phyloP scores from a whole-genome alignment of 352 stramenopile genomes.

The Pythium dissimile region DNA sequence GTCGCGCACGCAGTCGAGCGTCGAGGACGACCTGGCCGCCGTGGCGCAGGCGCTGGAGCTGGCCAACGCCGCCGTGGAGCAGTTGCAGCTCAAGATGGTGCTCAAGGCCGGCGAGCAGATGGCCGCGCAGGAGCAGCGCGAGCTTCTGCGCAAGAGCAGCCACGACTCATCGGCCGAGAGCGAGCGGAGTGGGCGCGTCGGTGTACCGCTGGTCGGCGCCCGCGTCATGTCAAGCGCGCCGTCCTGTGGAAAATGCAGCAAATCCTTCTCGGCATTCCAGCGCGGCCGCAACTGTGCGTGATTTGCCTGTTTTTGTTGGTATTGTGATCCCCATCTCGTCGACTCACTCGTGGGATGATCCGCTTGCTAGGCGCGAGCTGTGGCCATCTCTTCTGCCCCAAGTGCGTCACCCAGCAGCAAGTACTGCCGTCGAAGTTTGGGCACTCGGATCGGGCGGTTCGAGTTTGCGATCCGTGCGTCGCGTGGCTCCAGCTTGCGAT shows the following conservation, averaged over 20 bases:
- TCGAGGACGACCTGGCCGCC: constrained; percentile 20
- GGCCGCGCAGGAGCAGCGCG: constrained; percentile 31
- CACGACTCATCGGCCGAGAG: constrained; percentile 7
- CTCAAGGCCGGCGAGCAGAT: constrained; percentile 46
- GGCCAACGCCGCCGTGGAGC: constrained; percentile 50
- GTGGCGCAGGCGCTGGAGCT: constrained; percentile 47
- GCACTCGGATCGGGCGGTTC: constrained; percentile 40
- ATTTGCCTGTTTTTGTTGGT: too few species aligned
- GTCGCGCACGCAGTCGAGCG: constrained; percentile 5
- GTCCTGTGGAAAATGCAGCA: constrained; percentile 47
- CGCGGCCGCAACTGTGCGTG: constrained; percentile 52
- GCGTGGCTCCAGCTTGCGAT: constrained; percentile 68
- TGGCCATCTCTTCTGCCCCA: constrained; percentile 59
- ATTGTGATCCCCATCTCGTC: too few species aligned
- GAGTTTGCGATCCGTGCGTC: constrained; percentile 55
- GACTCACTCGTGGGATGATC: not conserved
- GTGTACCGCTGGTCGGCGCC: constrained; percentile 43
- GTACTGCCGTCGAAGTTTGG: constrained; percentile 60
- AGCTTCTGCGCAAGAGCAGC: constrained; percentile 6
- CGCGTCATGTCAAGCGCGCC: constrained; percentile 23
- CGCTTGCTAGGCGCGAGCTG: constrained; percentile 25
- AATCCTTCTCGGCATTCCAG: constrained; percentile 72
- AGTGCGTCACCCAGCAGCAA: constrained; percentile 54
- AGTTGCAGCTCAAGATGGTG: constrained; percentile 50
- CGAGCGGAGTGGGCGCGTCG: constrained; percentile 4